A percentile compares a stretch with the other conserved stretches of the same genome.
These are phyloP conservation scores for Conticribra guillardii DNA, from an alignment of 108 stramenopile genomes.

Conservation along the genomic window DNA sequence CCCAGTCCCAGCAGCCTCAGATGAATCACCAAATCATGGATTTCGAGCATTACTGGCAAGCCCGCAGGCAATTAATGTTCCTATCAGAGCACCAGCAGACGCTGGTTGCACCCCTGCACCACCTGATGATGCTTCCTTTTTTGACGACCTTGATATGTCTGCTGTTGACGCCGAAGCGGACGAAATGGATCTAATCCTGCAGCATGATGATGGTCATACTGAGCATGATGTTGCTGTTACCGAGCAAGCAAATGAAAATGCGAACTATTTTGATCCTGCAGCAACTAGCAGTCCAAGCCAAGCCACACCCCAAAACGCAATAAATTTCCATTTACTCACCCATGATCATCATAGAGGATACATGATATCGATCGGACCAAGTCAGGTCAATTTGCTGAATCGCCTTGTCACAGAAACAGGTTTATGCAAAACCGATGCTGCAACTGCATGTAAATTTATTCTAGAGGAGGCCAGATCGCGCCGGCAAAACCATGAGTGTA, in stretches of 20 bases:
- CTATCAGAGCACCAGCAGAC: background rate
- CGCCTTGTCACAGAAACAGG: slow-evolving; percentile 79
- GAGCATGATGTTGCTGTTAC: slow-evolving; percentile 15
- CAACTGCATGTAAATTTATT: slow-evolving; percentile 72
- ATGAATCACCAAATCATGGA: slow-evolving; percentile 23
- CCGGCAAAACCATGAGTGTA: slow-evolving; percentile 19
- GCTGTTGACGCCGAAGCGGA: slow-evolving; percentile 41
- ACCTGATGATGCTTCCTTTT: slow-evolving; percentile 28
- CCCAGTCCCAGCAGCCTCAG: slow-evolving; percentile 14
- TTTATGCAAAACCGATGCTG: slow-evolving; percentile 63
- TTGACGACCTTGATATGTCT: slow-evolving; percentile 43
- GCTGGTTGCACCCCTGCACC: slow-evolving; percentile 28
- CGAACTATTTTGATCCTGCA: slow-evolving; percentile 28
- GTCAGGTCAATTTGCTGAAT: slow-evolving; percentile 69
- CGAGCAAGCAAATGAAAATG: slow-evolving; percentile 8
- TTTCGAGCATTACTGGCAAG: slow-evolving; percentile 37
- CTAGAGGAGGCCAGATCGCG: slow-evolving; percentile 62
- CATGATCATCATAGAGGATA: slow-evolving; percentile 69
- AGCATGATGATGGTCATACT: no score
- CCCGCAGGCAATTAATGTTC: slow-evolving; percentile 19
- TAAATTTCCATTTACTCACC: slow-evolving; percentile 78
- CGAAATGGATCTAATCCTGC: slow-evolving; percentile 45
- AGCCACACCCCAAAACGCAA: slow-evolving; percentile 38
- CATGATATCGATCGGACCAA: slow-evolving; percentile 78
- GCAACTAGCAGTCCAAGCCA: slow-evolving; percentile 6